Percentiles rank a stretch among this genome's conserved stretches.
These are phyloP conservation scores for Monilinia vaccinii-corymbosi DNA, from an alignment of 2,329 filamentous ascomycete species.

Conservation along the genomic window DNA sequence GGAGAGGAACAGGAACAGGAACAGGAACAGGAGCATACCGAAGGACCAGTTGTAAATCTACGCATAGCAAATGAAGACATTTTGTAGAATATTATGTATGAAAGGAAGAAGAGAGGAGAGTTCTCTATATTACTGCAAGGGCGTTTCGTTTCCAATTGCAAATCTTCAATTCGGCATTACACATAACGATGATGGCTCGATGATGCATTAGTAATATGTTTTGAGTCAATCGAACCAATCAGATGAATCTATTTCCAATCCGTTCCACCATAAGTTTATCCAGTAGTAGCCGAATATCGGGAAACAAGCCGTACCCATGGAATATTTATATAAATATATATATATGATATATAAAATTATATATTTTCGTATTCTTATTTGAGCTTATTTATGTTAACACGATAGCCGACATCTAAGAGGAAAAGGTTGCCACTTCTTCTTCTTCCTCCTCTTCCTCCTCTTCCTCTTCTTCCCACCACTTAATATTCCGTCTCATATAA, in stretches of 20 bases:
- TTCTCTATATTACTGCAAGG: neutral
- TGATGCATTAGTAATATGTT: neutral
- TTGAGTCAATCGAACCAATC: neutral
- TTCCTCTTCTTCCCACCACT: no score
- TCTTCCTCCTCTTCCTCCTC: no score
- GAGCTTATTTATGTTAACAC: no score
- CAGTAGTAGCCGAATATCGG: neutral
- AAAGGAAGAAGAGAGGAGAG: slow-evolving; percentile 14
- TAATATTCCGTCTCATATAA: neutral
- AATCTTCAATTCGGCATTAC: neutral
- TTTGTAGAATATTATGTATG: slow-evolving; percentile 31
- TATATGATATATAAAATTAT: no score
- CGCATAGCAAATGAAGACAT: slow-evolving; percentile 58
- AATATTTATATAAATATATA: no score
- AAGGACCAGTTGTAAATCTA: slow-evolving; percentile 46
- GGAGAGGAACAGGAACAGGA: no score
- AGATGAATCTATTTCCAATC: slow-evolving; percentile 4
- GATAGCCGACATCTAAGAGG: no score
- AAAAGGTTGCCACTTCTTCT: no score
- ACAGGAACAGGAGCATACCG: no score
- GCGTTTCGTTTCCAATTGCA: neutral
- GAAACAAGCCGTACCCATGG: no score
- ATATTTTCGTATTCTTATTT: no score
- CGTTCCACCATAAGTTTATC: neutral
- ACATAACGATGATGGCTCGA: slow-evolving; percentile 8